Percentiles rank a stretch among this genome's conserved stretches.
Evolutionary conservation across 2,329 filamentous ascomycete genomes (phyloP).

Genomic region (Exophiala phaeomuriformis): DNA sequence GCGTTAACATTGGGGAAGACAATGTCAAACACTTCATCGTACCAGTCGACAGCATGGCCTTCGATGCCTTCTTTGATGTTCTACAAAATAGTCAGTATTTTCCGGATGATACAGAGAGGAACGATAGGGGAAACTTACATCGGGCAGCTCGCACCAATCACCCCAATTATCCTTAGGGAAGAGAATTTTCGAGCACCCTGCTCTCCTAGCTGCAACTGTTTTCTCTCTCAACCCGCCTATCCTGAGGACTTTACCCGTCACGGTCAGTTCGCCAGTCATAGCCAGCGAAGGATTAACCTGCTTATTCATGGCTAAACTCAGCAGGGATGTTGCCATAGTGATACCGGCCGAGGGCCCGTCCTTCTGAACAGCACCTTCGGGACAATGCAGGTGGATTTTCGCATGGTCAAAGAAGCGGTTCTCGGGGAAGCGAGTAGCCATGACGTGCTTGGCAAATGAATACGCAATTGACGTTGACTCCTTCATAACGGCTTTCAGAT

Average conservation of each 20-base stretch:
- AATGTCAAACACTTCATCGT: conserved; percentile 83
- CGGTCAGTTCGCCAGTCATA: conserved; percentile 95
- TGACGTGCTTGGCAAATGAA: conserved; percentile 83
- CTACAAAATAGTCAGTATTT: conserved; percentile 64
- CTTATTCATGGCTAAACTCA: conserved; percentile 74
- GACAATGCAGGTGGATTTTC: conserved; percentile 89
- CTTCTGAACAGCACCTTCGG: conserved; percentile 91
- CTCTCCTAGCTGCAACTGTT: conserved; percentile 87
- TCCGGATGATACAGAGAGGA: neutral
- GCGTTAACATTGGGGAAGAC: conserved; percentile 78
- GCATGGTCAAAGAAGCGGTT: conserved; percentile 97
- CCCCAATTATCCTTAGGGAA: conserved; percentile 94
- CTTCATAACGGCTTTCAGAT: conserved; percentile 95
- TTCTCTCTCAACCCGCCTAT: conserved; percentile 95
- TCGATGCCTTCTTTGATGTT: conserved; percentile 97
- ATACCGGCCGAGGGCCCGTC: conserved; percentile 89
- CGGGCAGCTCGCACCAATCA: conserved; percentile 93
- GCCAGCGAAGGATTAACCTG: conserved; percentile 78
- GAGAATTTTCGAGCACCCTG: conserved; percentile 85
- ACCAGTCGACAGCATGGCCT: conserved; percentile 87
- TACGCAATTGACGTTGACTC: conserved; percentile 94
- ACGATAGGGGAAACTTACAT: conserved; percentile 57
- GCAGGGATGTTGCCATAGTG: conserved; percentile 91
- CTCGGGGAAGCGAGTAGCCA: conserved; percentile 76
- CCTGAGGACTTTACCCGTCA: conserved; percentile 90